Evolutionary conservation across 345 rosid genomes (phyloP), one percentile per base, ranked within the genome.

Genomic region (Chamaenerion angustifolium): DNA sequence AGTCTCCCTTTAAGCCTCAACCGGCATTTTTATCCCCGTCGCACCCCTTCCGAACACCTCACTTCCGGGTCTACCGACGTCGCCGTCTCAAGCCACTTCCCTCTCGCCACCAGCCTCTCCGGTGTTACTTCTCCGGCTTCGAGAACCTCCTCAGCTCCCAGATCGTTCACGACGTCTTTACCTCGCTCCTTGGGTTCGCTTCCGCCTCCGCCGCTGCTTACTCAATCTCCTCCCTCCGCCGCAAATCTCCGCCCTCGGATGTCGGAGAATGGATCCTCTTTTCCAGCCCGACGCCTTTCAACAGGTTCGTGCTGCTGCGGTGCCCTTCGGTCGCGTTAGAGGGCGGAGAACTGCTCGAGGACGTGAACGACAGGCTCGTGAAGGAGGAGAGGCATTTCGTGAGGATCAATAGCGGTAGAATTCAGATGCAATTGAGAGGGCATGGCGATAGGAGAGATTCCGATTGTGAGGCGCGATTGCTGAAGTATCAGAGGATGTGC

Each of bases 211-310:
- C 86, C 42, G 43, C 82, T 23, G 73, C 87, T 46, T 70, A 43
- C 48, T 44, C 75, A 6, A 51, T 81, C 25, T 75, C 43, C 12
- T 21, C 43, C 27, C 11, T 43, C 18, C 13, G 12, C 51, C 4
- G 41, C 6, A 16, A 27, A 41, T 53, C 45, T 12, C 37, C 12
- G 12, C 46, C 12, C 19, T 46, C 58, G 40, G 73, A 76, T 40
- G 58, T 75, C 56, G 95, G 92, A 8, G 85, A 86, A 31, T 90
- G 95, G 95, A 65, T 90, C 57, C 70, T 86, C 3, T 73, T 83
- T 73, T 68, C 88, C 45, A 76, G 73, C 19, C 98, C 94, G 41
- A 81, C 98, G 55, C 89, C 94, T 63, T 90, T 90, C 64, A 90
- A 81, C 50, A 82, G 94, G 42, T 90, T 83, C 63, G 94, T 86